These are phyloP conservation scores for Wickerhamiella slavikovae DNA, from an alignment of 805 yeast species.

Conservation along the genomic window DNA sequence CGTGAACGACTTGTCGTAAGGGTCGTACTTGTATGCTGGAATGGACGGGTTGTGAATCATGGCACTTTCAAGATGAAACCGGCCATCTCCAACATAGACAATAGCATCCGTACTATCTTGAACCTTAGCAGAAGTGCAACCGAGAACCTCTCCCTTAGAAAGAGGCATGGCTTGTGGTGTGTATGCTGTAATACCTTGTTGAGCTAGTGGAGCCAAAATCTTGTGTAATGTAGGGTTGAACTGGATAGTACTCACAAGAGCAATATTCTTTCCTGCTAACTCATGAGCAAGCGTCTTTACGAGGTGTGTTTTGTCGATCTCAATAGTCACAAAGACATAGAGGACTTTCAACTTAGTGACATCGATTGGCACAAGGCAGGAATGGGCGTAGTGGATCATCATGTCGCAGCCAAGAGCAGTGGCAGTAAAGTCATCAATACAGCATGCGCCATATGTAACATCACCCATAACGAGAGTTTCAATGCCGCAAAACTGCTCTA, in stretches of 20 bases:
- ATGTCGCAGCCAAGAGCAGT: constrained; percentile 83
- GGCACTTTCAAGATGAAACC: constrained; percentile 86
- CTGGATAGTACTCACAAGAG: constrained; percentile 88
- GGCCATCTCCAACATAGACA: constrained; percentile 87
- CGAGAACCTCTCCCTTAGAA: constrained; percentile 88
- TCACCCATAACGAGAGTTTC: constrained; percentile 95
- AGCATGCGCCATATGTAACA: constrained; percentile 96
- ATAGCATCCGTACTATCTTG: constrained; percentile 38
- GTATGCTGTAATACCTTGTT: constrained; percentile 32
- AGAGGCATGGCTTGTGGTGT: constrained; percentile 88
- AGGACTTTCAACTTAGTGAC: constrained; percentile 75
- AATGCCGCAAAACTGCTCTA: constrained; percentile 74
- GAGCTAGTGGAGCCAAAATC: constrained; percentile 29
- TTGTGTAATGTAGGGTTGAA: constrained; percentile 88
- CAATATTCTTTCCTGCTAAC: constrained; percentile 48
- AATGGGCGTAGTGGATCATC: constrained; percentile 91
- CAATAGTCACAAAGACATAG: constrained; percentile 88
- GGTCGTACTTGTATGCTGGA: constrained; percentile 88
- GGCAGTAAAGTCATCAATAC: constrained; percentile 93
- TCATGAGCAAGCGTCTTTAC: constrained; percentile 56
- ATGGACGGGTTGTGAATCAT: constrained; percentile 93
- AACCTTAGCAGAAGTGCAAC: constrained; percentile 81
- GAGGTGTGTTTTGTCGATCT: constrained; percentile 66
- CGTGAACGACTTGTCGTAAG: constrained; percentile 81
- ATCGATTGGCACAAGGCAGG: constrained; percentile 90